phyloP scores from a whole-genome alignment of 1,284 basidiomycete species.

The Inonotus hispidus region DNA sequence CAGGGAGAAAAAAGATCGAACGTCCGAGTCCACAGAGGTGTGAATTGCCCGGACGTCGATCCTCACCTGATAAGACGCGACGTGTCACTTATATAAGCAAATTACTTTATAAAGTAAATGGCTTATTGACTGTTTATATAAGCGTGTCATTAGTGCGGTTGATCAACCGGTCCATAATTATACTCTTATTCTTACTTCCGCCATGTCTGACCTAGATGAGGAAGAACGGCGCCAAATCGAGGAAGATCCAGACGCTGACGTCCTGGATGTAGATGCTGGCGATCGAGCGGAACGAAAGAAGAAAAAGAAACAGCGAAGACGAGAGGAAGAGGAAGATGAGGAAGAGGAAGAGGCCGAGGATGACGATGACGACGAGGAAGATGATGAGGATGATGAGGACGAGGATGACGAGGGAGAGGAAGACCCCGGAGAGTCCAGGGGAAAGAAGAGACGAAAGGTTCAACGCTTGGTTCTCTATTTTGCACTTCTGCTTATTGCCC shows the following conservation, averaged over 20 bases:
- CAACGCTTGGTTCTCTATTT: constrained; percentile 16
- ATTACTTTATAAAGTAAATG: background rate
- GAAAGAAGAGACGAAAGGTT: constrained; percentile 56
- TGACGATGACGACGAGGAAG: constrained; percentile 35
- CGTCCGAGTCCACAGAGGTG: background rate
- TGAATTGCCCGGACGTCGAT: background rate
- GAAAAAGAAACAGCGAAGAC: constrained; percentile 32
- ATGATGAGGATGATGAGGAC: constrained; percentile 37
- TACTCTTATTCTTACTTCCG: background rate
- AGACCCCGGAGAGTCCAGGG: constrained; percentile 34
- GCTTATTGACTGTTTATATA: background rate
- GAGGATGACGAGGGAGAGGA: constrained; percentile 35
- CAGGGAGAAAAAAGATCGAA: background rate
- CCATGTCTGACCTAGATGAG: constrained; percentile 7
- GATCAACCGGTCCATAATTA: background rate
- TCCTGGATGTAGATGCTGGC: constrained; percentile 24
- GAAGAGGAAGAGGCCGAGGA: constrained; percentile 28
- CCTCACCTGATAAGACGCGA: background rate
- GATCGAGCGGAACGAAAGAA: constrained; percentile 21
- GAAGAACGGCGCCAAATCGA: constrained; percentile 3
- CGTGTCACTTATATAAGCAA: background rate
- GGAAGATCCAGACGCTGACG: constrained; percentile 23
- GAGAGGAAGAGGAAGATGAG: constrained; percentile 33
- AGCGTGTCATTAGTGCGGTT: background rate
- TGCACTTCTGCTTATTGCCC: background rate